Evolutionary conservation across 257 asterid species (phyloP).

Genomic region (Nicotiana noctiflora): DNA sequence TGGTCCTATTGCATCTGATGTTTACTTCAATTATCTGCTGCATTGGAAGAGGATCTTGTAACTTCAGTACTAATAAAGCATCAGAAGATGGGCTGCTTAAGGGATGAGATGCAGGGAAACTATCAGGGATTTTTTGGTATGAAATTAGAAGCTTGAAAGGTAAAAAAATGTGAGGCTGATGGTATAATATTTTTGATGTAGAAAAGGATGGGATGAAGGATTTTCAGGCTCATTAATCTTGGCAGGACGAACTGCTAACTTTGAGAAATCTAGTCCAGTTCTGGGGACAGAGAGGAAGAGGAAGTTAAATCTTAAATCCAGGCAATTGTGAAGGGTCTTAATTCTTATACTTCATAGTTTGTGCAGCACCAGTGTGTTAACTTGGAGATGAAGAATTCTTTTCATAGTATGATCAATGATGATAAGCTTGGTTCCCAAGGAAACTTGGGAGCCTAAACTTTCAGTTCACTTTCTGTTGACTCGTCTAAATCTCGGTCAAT

Average conservation of each 20-base stretch:
- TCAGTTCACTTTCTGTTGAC: not conserved
- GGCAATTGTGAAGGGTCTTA: not conserved
- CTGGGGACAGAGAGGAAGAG: not conserved
- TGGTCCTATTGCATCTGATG: too few relatives aligned
- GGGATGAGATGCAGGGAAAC: too few relatives aligned
- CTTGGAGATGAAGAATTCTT: not conserved
- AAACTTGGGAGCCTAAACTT: not conserved
- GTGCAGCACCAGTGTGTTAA: not conserved
- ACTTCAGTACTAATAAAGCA: too few relatives aligned
- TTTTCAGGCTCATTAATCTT: not conserved
- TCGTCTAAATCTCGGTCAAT: not conserved
- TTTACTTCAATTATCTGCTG: too few relatives aligned
- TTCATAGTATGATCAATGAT: not conserved
- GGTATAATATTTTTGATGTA: not conserved
- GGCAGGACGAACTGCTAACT: not conserved
- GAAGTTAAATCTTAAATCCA: not conserved
- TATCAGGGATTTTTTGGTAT: not conserved
- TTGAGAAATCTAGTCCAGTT: not conserved
- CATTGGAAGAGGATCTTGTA: too few relatives aligned
- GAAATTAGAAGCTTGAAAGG: not conserved
- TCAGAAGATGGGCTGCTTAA: too few relatives aligned
- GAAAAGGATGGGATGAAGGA: not conserved
- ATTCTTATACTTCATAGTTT: not conserved
- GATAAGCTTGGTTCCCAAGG: not conserved
- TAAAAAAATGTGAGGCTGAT: not conserved